Evolutionary conservation across 169 alveolate species (phyloP).

Genomic region (Eimeria maxima): DNA sequence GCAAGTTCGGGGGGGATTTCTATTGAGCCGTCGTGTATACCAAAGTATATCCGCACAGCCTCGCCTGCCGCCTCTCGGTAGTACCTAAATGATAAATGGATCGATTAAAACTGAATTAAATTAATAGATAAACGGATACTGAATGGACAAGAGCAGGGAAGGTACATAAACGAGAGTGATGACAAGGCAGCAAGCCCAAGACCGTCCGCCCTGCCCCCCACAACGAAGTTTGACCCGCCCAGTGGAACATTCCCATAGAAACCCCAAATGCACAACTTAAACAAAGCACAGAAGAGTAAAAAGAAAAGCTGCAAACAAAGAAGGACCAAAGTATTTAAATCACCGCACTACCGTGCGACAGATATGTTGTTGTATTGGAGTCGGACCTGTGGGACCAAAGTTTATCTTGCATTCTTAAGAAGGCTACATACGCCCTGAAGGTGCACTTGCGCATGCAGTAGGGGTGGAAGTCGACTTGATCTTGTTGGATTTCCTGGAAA

Average conservation of each 20-base stretch:
- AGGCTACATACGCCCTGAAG: constrained; percentile 88
- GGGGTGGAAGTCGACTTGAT: constrained; percentile 94
- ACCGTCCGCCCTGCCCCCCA: not conserved
- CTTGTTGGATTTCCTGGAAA: constrained; percentile 92
- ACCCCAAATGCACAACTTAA: not conserved
- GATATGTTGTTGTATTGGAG: too few species aligned
- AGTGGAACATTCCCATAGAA: not conserved
- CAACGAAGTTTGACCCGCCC: not conserved
- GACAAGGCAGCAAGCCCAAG: not conserved
- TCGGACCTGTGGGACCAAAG: constrained; percentile 78
- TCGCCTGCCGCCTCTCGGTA: constrained; percentile 66
- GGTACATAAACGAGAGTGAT: too few species aligned
- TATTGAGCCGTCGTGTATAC: constrained; percentile 64
- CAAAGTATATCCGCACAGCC: constrained; percentile 19
- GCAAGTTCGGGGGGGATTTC: constrained; percentile 10
- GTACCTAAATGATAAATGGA: constrained; percentile 35
- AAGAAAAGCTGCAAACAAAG: not conserved
- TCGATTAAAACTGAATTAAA: not conserved
- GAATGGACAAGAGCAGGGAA: too few species aligned
- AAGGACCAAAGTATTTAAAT: not conserved
- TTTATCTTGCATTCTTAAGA: constrained; percentile 86
- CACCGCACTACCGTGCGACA: too few species aligned
- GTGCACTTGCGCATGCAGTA: constrained; percentile 93
- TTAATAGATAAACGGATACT: too few species aligned
- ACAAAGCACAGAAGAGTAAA: not conserved